These are phyloP conservation scores for Phytopythium litorale DNA, from an alignment of 352 stramenopile genomes.

Conservation along the genomic window DNA sequence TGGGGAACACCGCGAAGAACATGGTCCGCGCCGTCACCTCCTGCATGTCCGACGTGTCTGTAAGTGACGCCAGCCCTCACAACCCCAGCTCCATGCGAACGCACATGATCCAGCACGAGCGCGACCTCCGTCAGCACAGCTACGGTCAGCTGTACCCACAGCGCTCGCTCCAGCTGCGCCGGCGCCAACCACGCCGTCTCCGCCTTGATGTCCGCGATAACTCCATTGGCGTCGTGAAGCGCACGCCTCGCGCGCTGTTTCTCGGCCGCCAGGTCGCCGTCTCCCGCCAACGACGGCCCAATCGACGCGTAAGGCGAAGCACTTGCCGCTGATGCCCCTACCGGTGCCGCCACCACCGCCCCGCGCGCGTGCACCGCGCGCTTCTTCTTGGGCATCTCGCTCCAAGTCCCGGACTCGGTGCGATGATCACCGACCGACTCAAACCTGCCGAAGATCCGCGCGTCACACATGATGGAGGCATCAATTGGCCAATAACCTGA, in stretches of 20 bases:
- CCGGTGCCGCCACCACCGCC: not conserved
- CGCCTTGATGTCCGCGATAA: not conserved
- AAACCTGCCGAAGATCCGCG: not conserved
- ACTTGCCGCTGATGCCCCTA: not conserved
- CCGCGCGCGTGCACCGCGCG: constrained; percentile 3
- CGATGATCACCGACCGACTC: not conserved
- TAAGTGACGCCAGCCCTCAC: not conserved
- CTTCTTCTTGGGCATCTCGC: constrained; percentile 43
- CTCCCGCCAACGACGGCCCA: not conserved
- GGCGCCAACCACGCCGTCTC: not conserved
- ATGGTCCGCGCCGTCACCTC: not conserved
- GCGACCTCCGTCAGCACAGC: not conserved
- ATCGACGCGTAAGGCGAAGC: not conserved
- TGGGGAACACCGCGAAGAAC: not conserved
- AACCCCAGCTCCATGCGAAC: not conserved
- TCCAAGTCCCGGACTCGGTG: not conserved
- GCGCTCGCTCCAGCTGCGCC: not conserved
- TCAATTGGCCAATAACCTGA: not conserved
- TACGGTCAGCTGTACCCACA: not conserved
- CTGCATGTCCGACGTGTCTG: not conserved
- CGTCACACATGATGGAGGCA: not conserved
- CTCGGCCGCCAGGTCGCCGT: not conserved
- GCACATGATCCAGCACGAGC: not conserved
- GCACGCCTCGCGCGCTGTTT: not conserved
- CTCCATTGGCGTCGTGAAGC: not conserved